phyloP scores from a whole-genome alignment of 1,139 yeast genomes.

The Pichia cactophila region DNA sequence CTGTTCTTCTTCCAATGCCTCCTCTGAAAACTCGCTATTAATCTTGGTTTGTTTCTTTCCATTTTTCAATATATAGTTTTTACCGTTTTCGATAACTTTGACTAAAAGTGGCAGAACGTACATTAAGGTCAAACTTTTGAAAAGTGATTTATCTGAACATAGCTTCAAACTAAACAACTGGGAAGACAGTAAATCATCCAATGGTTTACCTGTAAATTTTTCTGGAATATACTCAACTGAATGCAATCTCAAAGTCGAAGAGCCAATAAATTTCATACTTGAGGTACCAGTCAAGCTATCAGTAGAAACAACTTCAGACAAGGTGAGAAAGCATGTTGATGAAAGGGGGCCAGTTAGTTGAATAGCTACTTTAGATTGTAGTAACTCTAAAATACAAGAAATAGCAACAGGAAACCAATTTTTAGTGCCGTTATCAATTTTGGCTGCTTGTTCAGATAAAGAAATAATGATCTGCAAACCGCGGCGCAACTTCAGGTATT shows the following conservation, averaged over 20 bases:
- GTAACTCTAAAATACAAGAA: slow-evolving; percentile 36
- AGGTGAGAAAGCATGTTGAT: slow-evolving; percentile 23
- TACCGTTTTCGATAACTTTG: slow-evolving; percentile 56
- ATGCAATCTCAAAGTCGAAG: slow-evolving; percentile 55
- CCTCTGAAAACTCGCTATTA: slow-evolving; percentile 61
- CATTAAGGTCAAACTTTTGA: slow-evolving; percentile 61
- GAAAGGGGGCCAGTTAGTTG: slow-evolving; percentile 36
- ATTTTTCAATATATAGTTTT: slow-evolving; percentile 42
- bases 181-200: slow-evolving; percentile 44
- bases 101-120: slow-evolving; percentile 70
- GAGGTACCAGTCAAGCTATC: slow-evolving; percentile 21
- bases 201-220: slow-evolving; percentile 42
- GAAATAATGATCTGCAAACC: slow-evolving; percentile 48
- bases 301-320: slow-evolving; percentile 25
- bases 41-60: slow-evolving; percentile 32
- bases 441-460: slow-evolving; percentile 41
- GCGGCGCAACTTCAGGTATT: slow-evolving; percentile 36
- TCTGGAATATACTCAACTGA: slow-evolving; percentile 36
- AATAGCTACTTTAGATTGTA: slow-evolving; percentile 31
- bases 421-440: slow-evolving; percentile 61
- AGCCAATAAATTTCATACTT: slow-evolving; percentile 36
- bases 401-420: slow-evolving; percentile 69
- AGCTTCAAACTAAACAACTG: slow-evolving; percentile 66
- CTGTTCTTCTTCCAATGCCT: slow-evolving; percentile 85
- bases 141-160: slow-evolving; percentile 62